These are phyloP conservation scores for Magnaporthales sp. DNA, from an alignment of 2,329 filamentous ascomycete genomes.

Conservation along the genomic window DNA sequence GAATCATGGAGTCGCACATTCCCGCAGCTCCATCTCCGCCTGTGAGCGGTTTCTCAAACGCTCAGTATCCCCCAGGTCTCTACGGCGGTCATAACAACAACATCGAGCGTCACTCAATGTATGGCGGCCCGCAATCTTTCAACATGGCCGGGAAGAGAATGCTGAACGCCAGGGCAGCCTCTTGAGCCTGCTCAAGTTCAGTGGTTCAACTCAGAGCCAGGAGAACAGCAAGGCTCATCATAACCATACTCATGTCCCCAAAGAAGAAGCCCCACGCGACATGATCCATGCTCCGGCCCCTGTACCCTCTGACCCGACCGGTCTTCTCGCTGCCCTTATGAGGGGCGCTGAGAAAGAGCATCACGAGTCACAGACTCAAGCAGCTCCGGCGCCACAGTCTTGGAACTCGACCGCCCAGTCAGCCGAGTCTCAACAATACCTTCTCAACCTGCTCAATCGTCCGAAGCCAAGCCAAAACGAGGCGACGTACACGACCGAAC, in stretches of 20 bases:
- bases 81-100: not conserved
- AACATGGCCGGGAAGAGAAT: not conserved
- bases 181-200: slow-evolving; percentile 55
- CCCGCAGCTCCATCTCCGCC: slow-evolving; percentile 39
- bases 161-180: slow-evolving; percentile 23
- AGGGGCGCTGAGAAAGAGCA: slow-evolving; percentile 41
- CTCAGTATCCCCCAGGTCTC: slow-evolving; percentile 27
- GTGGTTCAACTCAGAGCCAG: slow-evolving; percentile 23
- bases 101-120: not conserved
- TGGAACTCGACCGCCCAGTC: slow-evolving; percentile 44
- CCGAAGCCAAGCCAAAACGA: slow-evolving; percentile 59
- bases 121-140: not conserved
- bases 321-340: slow-evolving; percentile 52
- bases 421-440: slow-evolving; percentile 71
- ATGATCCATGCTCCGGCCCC: slow-evolving; percentile 50
- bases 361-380: slow-evolving; percentile 12
- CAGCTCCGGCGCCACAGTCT: slow-evolving; percentile 12
- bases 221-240: not conserved
- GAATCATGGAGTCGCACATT: slow-evolving; percentile 18
- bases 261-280: slow-evolving; percentile 17
- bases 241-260: slow-evolving; percentile 7
- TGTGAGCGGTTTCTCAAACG: slow-evolving; percentile 26
- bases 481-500: slow-evolving; percentile 24
- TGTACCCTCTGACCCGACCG: slow-evolving; percentile 44
- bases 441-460: slow-evolving; percentile 78